Evolutionary conservation across 2,329 filamentous ascomycete genomes (phyloP), one percentile per base, ranked within the genome.

Genomic region (Orbilia javanica): DNA sequence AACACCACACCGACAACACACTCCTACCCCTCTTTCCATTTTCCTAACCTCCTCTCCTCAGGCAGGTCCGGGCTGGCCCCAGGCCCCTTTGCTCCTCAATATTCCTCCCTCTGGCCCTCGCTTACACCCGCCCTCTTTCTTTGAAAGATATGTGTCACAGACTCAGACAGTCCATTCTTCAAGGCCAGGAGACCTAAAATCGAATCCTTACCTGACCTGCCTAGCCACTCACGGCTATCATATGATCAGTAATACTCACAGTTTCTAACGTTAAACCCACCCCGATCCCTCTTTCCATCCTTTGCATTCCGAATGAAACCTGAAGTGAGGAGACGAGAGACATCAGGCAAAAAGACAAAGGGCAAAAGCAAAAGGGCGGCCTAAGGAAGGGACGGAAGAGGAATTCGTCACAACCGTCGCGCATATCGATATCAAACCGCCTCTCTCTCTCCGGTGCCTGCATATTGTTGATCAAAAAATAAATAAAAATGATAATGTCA

Each of bases 1-100:
- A 72, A 65, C 68, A 66, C 69, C 53, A 73, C 69, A 73, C 48
- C 60, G 69, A 73, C 69, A 73, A 73, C 69, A 60, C 71, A 75
- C 53, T 20, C 13, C 20, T 68, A 67, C 71, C 64, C 63, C 70
- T 74, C 70, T 67, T 68, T 74, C 48, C 18, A 22, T 64, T 63
- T 42, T 62, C 31, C 15, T 55, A 18, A 20, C 31, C 44, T 69
- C 70, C 52, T 67, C 39, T 42, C 20, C 70, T 67, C 39, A 52
- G 64, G 63, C 62, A 67, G 53, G 63, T 55, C 63, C 42, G 27
- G 68, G 53, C 55, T 53, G 46, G 44, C 44, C 52, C 25, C 39
- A 34, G 55, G 55, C 25, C 36, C n/a, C 22, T 29, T 31, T 42
- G 20, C 39, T 34, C 27, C 48, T 64, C 27, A 34, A 46, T 64